Evolutionary conservation across 306 rosid genomes (phyloP).

Genomic region (Lotus japonicus): DNA sequence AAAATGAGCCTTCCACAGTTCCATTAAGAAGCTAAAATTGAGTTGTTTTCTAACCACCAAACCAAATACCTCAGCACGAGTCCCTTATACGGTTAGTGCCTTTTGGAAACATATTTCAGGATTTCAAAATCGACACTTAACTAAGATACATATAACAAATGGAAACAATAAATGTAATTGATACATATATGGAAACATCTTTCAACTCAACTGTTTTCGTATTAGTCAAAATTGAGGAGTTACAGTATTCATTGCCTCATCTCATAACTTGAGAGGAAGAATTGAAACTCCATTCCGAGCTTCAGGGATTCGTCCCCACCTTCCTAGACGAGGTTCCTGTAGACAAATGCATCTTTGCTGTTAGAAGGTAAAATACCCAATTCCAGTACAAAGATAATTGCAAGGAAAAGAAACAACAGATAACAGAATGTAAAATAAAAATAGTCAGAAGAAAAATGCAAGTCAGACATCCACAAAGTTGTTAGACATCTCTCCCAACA

Average conservation of each 20-base stretch:
- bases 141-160: not conserved
- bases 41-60: too few relatives aligned
- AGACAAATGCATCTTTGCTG: not conserved
- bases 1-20: too few relatives aligned
- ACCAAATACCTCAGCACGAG: not conserved
- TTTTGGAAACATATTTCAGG: not conserved
- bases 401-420: not conserved
- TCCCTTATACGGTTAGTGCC: not conserved
- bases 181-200: slow-evolving; percentile 9
- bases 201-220: slow-evolving; percentile 23
- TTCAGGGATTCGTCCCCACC: slow-evolving; percentile 58
- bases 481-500: too few relatives aligned
- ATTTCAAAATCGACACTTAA: not conserved
- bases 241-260: slow-evolving; percentile 23
- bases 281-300: slow-evolving; percentile 75
- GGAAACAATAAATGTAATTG: not conserved
- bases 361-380: not conserved
- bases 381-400: not conserved
- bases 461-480: not conserved
- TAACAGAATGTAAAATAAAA: not conserved
- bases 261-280: slow-evolving; percentile 54
- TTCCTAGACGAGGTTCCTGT: slow-evolving; percentile 96
- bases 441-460: not conserved
- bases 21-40: too few relatives aligned
- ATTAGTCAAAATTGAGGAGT: slow-evolving; percentile 49